Evolutionary conservation across 1,139 yeast genomes (phyloP), one percentile per base, ranked within the genome.

Genomic region (Saccharomyces uvarum): DNA sequence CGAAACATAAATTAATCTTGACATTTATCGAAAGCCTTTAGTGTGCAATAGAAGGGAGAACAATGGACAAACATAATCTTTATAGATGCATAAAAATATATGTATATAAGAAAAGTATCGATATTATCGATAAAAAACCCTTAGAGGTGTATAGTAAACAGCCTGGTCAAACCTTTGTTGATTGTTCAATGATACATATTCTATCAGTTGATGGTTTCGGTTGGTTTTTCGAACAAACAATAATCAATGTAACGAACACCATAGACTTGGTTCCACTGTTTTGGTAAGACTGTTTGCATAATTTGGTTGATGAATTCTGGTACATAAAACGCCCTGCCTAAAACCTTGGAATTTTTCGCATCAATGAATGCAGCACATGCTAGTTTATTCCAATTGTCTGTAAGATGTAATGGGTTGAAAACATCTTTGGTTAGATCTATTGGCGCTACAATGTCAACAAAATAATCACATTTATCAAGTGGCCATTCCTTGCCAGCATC

Each of bases 401-500:
- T 60, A 46, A 63, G 55, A 7, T 58, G 49, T 9, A 61, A 56
- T 7, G 70, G 70, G 50, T 66, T 57, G 24, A 66, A 57, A 13
- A 52, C 59, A 52, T 68, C 72, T 26, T 54, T 53, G 6, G 50
- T 50, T 16, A 53, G 28, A 44, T 62, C 58, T 21, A 60, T 54
- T 2, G 60, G 60, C 8, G 58, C 49, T 47, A 56, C 55, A 52
- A 83, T 77, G 65, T 86, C 93, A 51, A 86, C 70, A 58, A 76
- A 81, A 62, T 77, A 86, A 56, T 81, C 79, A 69, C 95, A 86
- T 14, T 71, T 60, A 0, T 66, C 69, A 38, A 79, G 70, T 0
- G 73, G 68, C 6, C 74, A 66, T 1, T 84, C 66, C 57, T 83
- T 82, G n/a, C 76, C 77, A 0, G 71, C 67, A 48, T 83, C 85